Evolutionary conservation across 2,329 filamentous ascomycete species (phyloP), one percentile per base, ranked within the genome.

Genomic region (Penicillium italicum): DNA sequence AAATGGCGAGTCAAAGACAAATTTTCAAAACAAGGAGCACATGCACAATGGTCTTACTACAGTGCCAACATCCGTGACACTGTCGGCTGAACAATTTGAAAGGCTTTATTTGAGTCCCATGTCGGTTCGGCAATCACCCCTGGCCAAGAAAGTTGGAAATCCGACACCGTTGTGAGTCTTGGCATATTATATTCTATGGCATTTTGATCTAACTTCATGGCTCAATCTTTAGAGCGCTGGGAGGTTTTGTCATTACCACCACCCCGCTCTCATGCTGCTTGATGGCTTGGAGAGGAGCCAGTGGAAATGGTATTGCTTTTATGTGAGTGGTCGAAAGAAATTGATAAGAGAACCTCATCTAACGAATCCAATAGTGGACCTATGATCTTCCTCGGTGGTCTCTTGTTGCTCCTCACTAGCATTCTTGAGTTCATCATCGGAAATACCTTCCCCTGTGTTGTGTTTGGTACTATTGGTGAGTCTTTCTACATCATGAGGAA

Each of bases 361-460:
- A 20, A 58, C 9, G 12, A 14, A 55, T 11, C 3, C 0, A 44
- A 53, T 41, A 83, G 81, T 22, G 78, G 77, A 5, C 69, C 73
- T 1, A 80, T 77, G 61, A 74, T 78, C 63, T 83, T 81, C 68
- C 77, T 82, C 54, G 82, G 81, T 2, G 82, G 82, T 2, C 64
- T 83, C 8, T 74, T 84, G 51, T 76, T 83, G 71, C 65, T 80
- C 16, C 62, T 83, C 24, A 78, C 78, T 0, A 80, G 80, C 20
- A 62, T 85, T 1, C 73, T 84, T 36, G 83, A 85, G 64, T 84
- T 80, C 66, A 69, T 84, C 52, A 72, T 85, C 1, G 82, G 82
- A 36, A 84, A 85, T 65, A 85, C 81, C 5, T 85, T 85, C 60
- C 76, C 82, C 0, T 81, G 79, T 45, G 78, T 83, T 36, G 83